These are phyloP conservation scores for Malania oleifera DNA, from an alignment of 164 flowering plant genomes.

Conservation along the genomic window DNA sequence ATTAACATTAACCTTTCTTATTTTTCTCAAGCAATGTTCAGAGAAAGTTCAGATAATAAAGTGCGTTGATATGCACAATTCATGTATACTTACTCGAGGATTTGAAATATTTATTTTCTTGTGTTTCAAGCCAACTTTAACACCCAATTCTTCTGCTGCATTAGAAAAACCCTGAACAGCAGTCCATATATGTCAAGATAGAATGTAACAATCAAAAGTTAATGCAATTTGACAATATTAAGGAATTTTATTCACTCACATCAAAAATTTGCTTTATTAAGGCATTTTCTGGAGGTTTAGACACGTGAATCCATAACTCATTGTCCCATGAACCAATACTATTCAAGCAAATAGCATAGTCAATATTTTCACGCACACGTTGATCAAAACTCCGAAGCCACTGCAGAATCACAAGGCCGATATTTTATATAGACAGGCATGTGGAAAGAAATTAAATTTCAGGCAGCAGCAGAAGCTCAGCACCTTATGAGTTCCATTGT, in stretches of 20 bases:
- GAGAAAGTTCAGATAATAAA: neutral
- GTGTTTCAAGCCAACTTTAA: slow-evolving; percentile 82
- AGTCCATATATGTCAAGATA: slow-evolving; percentile 7
- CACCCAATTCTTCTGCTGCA: slow-evolving; percentile 72
- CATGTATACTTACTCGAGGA: slow-evolving; percentile 71
- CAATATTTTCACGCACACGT: slow-evolving; percentile 89
- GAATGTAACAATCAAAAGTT: neutral
- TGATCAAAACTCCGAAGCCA: slow-evolving; percentile 97
- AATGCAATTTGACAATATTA: neutral
- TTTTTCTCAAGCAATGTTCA: no score
- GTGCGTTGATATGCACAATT: neutral
- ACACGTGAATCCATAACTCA: slow-evolving; percentile 81
- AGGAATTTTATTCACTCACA: slow-evolving; percentile 30
- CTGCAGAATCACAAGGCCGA: slow-evolving; percentile 28
- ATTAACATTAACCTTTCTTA: no score
- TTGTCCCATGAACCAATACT: slow-evolving; percentile 76
- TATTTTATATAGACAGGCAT: neutral
- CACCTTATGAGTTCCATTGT: slow-evolving; percentile 95
- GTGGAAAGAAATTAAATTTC: neutral
- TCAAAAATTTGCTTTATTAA: slow-evolving; percentile 84
- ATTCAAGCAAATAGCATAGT: slow-evolving; percentile 96
- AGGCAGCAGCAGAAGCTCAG: slow-evolving; percentile 2
- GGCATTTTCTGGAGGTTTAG: slow-evolving; percentile 98
- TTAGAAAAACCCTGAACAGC: slow-evolving; percentile 66
- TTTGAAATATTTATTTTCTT: slow-evolving; percentile 96